Percentiles rank a stretch among this genome's conserved stretches.
Conservation (phyloP, 2,329 filamentous ascomycete genomes). For the Eutypa lata region DNA sequence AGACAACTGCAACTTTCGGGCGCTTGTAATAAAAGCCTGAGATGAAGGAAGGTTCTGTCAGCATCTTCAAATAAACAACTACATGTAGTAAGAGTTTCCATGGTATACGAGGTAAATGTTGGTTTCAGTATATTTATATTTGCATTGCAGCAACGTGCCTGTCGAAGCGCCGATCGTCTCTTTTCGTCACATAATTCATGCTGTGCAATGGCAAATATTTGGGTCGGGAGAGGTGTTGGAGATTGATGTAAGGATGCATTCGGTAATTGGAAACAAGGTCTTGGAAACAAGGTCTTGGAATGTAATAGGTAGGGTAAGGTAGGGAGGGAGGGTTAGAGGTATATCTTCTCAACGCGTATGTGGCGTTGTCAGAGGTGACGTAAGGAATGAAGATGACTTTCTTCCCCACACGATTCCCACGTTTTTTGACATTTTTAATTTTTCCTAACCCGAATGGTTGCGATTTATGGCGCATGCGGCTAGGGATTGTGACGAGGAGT, state of each 20-base stretch:
- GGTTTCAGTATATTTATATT: slow-evolving; percentile 1
- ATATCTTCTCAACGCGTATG: background rate
- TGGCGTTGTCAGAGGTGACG: slow-evolving; percentile 29
- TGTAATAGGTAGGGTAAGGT: slow-evolving; percentile 16
- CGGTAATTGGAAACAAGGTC: slow-evolving; percentile 5
- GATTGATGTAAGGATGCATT: slow-evolving; percentile 20
- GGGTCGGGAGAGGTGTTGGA: slow-evolving; percentile 9
- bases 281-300: slow-evolving; percentile 12
- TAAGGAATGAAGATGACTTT: slow-evolving; percentile 23
- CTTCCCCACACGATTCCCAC: slow-evolving; percentile 9
- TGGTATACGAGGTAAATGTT: slow-evolving; percentile 11
- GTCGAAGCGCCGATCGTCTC: slow-evolving; percentile 6
- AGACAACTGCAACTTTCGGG: background rate
- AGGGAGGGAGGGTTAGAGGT: background rate
- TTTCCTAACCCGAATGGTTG: background rate
- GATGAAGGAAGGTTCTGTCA: slow-evolving; percentile 25
- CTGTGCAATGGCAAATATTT: slow-evolving; percentile 3
- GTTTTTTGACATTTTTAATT: background rate
- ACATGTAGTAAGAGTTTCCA: slow-evolving; percentile 19
- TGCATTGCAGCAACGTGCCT: slow-evolving; percentile 3
- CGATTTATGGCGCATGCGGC: background rate
- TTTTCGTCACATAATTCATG: background rate
- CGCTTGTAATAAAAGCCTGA: slow-evolving; percentile 23
- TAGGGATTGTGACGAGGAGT: background rate
- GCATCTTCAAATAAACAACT: slow-evolving; percentile 19